Evolutionary conservation across 2,329 filamentous ascomycete species (phyloP), one percentile per base, ranked within the genome.

Genomic region (Chalara sp.): DNA sequence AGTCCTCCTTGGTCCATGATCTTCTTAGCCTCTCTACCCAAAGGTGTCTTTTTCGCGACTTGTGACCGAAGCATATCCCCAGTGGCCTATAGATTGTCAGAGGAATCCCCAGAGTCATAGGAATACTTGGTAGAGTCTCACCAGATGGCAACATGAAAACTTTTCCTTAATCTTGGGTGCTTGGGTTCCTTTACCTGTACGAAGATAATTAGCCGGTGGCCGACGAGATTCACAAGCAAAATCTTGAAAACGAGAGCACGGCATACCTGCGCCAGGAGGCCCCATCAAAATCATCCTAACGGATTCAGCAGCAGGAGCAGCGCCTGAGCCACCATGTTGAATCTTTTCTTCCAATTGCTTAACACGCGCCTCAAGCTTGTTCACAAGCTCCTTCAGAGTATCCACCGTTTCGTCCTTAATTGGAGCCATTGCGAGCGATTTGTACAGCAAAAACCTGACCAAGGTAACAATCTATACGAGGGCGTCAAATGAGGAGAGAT

Each of bases 31-130:
- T 96, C 90, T 68, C 87, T 83, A 63, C 93, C 93, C 59, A 99
- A 83, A 53, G 87, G 74, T 52, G 93, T 99, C 84, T 97, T 96
- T 76, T 95, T 95, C 59, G 92, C 87, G 67, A 99, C 93, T 73
- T 99, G 93, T 61, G 91, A 95, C 67, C 93, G 90, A 67, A 99
- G 82, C 93, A 99, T 99, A 74, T 99, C 93, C 70, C 93, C 93
- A 53, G 93, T 99, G 58, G 93, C 93, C 91, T 96, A 45, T 30
- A 53, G 52, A 51, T 53, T 49, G 44, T 61, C 47, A 62, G 54
- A 37, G 49, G 44, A 57, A 47, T 67, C 47, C 37, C 28, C 13
- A 29, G 8, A 12, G 8, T 31, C 4, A 12, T 21, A 32, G 39
- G 30, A 21, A 43, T 47, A 45, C 47, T 46, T 41, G 32, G 37